Evolutionary conservation across 2,329 filamentous ascomycete species (phyloP), one percentile per base, ranked within the genome.

Genomic region (Fusarium paranaense): DNA sequence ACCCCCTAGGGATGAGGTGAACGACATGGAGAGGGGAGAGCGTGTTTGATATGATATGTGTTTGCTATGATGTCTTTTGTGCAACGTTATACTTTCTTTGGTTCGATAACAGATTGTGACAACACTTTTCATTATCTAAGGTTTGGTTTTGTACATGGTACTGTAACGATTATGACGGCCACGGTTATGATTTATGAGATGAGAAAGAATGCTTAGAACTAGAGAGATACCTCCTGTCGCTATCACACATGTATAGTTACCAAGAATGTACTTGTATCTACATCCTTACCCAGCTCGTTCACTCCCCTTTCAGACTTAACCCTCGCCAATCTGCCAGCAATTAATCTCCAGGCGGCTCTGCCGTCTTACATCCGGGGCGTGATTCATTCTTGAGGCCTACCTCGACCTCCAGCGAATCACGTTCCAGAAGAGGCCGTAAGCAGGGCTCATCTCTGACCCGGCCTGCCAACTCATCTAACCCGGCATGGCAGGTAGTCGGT

Each of bases 1-100:
- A 2, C 27, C 45, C 6, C 64, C 54, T 2, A 30, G 20, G 13
- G 69, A 56, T 13, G 70, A 75, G 35, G 37, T 32, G 22, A 61
- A 64, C 25, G 72, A 73, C 22, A 56, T 74, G 30, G 76, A 66
- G 18, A 64, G 67, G 32, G 67, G 60, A 40, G 62, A 70, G 33
- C 47, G 47, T 37, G 64, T 40, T 27, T 75, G 30, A 67, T 63
- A 10, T 62, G 20, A 22, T n/a, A 13, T 50, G 20, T 45, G n/a
- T 30, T 50, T 50, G 27, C 16, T 30, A 14, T 13, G 25, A 6
- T 52, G 18, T 32, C 27, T 38, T n/a, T 59, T 63, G 47, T 25
- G 62, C 30, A n/a, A 16, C 14, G 38, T 45, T 32, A 13, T 13
- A n/a, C 22, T 30, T 52, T 50, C 16, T 13, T 54, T 59, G 27